phyloP scores from a whole-genome alignment of 2,329 filamentous ascomycete genomes.

The Penicillium sp. region DNA sequence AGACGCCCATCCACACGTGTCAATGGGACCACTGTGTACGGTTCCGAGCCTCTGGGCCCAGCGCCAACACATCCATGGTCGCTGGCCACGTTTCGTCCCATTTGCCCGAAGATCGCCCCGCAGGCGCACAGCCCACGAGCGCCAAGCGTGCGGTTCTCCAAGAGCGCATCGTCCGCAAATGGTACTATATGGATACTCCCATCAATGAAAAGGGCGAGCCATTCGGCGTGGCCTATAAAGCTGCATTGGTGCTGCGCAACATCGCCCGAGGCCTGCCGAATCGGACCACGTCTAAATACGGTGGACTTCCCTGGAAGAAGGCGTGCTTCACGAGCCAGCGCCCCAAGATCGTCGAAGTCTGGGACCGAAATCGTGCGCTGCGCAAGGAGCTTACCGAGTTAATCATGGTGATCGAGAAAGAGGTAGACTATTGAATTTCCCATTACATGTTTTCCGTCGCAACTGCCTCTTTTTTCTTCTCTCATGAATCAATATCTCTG shows the following conservation, averaged over 20 bases:
- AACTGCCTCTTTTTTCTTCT: slow-evolving; percentile 7
- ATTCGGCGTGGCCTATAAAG: slow-evolving; percentile 41
- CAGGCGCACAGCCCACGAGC: slow-evolving; percentile 27
- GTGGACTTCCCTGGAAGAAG: slow-evolving; percentile 33
- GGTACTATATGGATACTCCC: slow-evolving; percentile 37
- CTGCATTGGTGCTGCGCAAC: slow-evolving; percentile 41
- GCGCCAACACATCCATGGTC: slow-evolving; percentile 30
- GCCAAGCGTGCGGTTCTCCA: slow-evolving; percentile 34
- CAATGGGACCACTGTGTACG: slow-evolving; percentile 34
- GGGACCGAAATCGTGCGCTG: slow-evolving; percentile 36
- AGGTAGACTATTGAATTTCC: slow-evolving; percentile 27
- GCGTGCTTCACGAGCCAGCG: slow-evolving; percentile 35
- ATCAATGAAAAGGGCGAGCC: slow-evolving; percentile 38
- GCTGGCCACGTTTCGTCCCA: slow-evolving; percentile 36
- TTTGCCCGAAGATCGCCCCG: slow-evolving; percentile 30
- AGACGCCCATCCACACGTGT: slow-evolving; percentile 30
- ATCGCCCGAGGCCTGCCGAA: slow-evolving; percentile 37
- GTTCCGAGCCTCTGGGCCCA: slow-evolving; percentile 29
- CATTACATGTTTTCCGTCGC: background rate
- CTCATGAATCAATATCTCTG: slow-evolving; percentile 14
- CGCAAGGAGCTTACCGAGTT: slow-evolving; percentile 38
- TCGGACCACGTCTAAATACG: slow-evolving; percentile 23
- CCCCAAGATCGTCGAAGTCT: slow-evolving; percentile 32
- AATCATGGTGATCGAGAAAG: slow-evolving; percentile 36
- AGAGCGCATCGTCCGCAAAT: slow-evolving; percentile 34